These are phyloP conservation scores for Stachybotrys chartarum DNA, from an alignment of 2,329 filamentous ascomycete genomes.

Conservation along the genomic window DNA sequence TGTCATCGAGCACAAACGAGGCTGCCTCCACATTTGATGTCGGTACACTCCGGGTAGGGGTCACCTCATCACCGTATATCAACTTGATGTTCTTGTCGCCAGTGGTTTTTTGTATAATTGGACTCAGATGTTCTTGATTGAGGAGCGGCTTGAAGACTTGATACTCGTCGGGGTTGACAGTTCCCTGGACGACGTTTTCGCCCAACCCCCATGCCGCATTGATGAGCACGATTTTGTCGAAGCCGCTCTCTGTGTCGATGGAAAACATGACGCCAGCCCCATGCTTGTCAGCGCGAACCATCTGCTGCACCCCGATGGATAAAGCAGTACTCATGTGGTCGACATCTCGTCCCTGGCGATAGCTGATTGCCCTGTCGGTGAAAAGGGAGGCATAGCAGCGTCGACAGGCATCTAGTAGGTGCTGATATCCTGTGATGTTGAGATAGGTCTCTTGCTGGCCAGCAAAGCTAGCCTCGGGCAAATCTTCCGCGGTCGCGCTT, in stretches of 20 bases:
- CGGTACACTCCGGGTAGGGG: constrained; percentile 24
- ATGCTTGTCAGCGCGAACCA: constrained; percentile 24
- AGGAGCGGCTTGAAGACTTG: constrained; percentile 29
- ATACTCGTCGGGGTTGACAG: constrained; percentile 30
- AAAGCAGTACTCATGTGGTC: constrained; percentile 18
- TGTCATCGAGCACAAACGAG: constrained; percentile 21
- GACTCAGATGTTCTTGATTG: constrained; percentile 11
- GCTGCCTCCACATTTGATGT: constrained; percentile 26
- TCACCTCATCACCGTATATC: constrained; percentile 20
- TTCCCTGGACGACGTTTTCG: constrained; percentile 29
- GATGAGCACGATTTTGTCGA: constrained; percentile 30
- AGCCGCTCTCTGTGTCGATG: constrained; percentile 30
- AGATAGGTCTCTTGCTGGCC: constrained; percentile 29
- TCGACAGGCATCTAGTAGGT: constrained; percentile 24
- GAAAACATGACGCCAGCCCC: constrained; percentile 32
- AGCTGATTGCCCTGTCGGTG: constrained; percentile 28
- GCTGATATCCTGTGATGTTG: constrained; percentile 23
- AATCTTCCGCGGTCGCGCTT: constrained; percentile 29
- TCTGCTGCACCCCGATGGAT: constrained; percentile 20
- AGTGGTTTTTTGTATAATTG: constrained; percentile 25
- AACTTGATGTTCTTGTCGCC: constrained; percentile 27
- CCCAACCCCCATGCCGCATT: constrained; percentile 28
- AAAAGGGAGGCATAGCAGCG: constrained; percentile 31
- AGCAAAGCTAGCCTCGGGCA: constrained; percentile 30
- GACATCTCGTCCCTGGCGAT: constrained; percentile 18